Conservation (phyloP, 208 protist species). For the Acanthamoeba culbertsoni region DNA sequence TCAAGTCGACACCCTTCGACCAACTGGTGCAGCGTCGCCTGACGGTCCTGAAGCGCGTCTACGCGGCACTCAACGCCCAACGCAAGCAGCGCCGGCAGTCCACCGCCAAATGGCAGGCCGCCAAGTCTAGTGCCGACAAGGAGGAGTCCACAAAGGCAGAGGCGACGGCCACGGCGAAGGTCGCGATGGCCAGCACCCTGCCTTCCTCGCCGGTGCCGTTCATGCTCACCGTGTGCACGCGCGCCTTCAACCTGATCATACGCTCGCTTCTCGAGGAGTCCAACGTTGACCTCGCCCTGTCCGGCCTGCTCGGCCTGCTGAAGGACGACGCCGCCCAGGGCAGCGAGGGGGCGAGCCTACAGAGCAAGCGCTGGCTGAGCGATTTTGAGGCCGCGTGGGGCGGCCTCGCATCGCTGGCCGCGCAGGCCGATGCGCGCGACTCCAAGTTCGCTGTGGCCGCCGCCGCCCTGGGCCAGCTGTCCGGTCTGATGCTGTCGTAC, state of each 20-base stretch:
- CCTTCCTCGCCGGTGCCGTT: neutral
- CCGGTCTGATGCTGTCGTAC: constrained; percentile 19
- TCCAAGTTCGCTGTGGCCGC: constrained; percentile 3
- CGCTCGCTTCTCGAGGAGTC: neutral
- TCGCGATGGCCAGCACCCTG: neutral
- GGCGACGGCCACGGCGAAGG: neutral
- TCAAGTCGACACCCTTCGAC: neutral
- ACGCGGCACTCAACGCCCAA: neutral
- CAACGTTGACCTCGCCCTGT: neutral
- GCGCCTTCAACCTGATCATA: neutral
- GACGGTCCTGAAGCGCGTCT: neutral
- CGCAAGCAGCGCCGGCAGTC: neutral
- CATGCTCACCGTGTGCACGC: constrained; percentile 23
- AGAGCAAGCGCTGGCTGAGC: neutral
- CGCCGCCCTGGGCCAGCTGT: constrained; percentile 23
- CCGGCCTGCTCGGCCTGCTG: neutral
- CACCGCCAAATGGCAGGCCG: neutral
- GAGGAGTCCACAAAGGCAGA: neutral
- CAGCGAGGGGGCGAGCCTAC: neutral
- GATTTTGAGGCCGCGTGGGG: constrained; percentile 14
- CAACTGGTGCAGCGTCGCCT: neutral
- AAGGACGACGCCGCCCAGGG: neutral
- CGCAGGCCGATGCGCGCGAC: neutral
- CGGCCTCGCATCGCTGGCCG: neutral
- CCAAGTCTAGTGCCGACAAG: neutral